These are phyloP conservation scores for Monosporascus sp. DNA, from an alignment of 2,329 filamentous ascomycete genomes.

Conservation along the genomic window DNA sequence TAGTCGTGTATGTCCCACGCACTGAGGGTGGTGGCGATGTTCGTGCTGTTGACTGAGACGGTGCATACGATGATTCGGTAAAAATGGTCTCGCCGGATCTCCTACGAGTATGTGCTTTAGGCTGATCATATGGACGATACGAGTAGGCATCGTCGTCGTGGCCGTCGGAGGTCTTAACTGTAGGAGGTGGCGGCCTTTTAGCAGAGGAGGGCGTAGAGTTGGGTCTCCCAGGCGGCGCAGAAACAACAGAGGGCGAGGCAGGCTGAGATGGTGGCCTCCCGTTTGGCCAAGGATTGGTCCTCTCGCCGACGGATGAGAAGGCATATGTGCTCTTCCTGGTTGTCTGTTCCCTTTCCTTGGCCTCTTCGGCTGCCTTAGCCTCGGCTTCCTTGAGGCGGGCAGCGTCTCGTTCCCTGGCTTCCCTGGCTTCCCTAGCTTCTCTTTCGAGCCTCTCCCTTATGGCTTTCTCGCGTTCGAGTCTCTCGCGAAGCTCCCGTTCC, in stretches of 20 bases:
- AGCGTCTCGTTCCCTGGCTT: constrained; percentile 29
- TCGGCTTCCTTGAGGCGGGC: constrained; percentile 10
- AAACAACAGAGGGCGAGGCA: constrained; percentile 17
- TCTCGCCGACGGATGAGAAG: constrained; percentile 61
- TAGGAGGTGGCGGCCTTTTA: constrained; percentile 24
- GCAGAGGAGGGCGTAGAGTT: constrained; percentile 14
- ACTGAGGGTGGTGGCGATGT: constrained; percentile 79
- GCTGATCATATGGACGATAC: constrained; percentile 71
- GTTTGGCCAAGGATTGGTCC: constrained; percentile 64
- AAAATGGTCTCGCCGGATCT: constrained; percentile 65
- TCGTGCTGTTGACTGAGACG: constrained; percentile 75
- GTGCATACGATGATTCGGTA: constrained; percentile 82
- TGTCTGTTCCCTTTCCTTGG: constrained; percentile 24
- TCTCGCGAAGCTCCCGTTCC: constrained; percentile 23
- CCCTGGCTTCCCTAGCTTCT: constrained; percentile 27
- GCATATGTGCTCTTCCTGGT: constrained; percentile 52
- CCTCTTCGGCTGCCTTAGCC: constrained; percentile 21
- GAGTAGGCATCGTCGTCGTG: constrained; percentile 65
- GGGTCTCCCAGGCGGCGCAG: constrained; percentile 11
- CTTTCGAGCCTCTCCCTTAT: constrained; percentile 42
- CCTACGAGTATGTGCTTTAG: constrained; percentile 51
- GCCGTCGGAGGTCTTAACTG: constrained; percentile 53
- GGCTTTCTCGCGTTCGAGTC: constrained; percentile 33
- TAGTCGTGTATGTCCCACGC: constrained; percentile 74
- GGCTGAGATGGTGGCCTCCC: constrained; percentile 44